Percentiles rank a stretch among this genome's conserved stretches.
Conservation (phyloP, 2,329 filamentous ascomycete species). For the Calonectria hawksworthii region DNA sequence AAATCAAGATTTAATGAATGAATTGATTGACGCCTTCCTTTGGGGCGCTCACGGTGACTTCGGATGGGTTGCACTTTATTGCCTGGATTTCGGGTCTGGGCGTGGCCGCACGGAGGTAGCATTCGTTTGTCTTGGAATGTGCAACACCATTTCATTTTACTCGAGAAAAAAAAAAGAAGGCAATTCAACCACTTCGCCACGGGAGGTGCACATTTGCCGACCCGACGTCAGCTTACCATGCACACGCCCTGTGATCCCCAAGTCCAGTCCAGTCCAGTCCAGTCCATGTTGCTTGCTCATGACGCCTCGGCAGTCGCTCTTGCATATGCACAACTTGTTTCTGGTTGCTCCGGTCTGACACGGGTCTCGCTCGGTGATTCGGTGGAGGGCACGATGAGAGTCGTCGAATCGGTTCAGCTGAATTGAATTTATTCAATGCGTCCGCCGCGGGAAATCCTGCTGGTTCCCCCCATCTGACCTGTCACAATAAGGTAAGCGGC, state of each 20-base stretch:
- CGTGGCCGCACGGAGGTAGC: background rate
- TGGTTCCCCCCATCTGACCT: background rate
- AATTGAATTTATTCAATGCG: background rate
- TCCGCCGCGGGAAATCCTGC: background rate
- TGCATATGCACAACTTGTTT: background rate
- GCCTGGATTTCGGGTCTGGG: background rate
- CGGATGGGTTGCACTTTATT: background rate
- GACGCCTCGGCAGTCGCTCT: background rate
- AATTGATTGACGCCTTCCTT: no score
- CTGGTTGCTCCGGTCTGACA: background rate
- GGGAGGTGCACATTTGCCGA: background rate
- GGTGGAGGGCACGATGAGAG: background rate
- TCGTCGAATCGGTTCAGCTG: background rate
- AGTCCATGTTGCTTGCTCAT: background rate
- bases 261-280: background rate
- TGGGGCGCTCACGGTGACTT: no score
- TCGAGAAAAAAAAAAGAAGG: background rate
- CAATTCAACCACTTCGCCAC: background rate
- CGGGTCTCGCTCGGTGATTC: background rate
- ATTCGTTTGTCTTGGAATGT: background rate
- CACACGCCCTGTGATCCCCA: background rate
- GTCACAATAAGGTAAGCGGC: background rate
- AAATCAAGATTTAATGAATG: background rate
- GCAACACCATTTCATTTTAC: constrained; percentile 6
- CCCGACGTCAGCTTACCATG: constrained; percentile 2